These are phyloP conservation scores for Quercus lobata DNA, from an alignment of 331 rosid species.

Conservation along the genomic window DNA sequence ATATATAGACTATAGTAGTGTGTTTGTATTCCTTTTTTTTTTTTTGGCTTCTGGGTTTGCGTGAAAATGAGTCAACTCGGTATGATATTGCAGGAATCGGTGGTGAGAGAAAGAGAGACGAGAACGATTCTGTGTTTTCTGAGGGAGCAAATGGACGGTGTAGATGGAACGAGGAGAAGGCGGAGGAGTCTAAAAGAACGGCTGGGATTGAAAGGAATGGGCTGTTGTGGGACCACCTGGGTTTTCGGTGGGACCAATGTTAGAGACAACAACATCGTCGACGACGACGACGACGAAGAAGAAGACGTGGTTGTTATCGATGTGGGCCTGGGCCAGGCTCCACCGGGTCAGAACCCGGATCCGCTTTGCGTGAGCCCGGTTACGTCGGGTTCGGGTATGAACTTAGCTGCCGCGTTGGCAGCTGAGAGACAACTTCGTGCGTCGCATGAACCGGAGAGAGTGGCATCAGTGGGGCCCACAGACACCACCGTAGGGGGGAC, in stretches of 20 bases:
- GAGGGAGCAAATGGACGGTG: slow-evolving; percentile 72
- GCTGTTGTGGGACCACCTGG: slow-evolving; percentile 85
- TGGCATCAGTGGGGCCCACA: background rate
- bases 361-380: slow-evolving; percentile 35
- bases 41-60: slow-evolving; percentile 8
- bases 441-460: slow-evolving; percentile 26
- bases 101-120: slow-evolving; percentile 44
- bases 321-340: slow-evolving; percentile 23
- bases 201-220: slow-evolving; percentile 61
- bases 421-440: slow-evolving; percentile 75
- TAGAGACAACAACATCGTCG: slow-evolving; percentile 1
- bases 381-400: slow-evolving; percentile 52
- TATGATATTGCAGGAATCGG: slow-evolving; percentile 64
- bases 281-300: slow-evolving; percentile 23
- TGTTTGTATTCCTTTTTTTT: background rate
- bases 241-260: slow-evolving; percentile 33
- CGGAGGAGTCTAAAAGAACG: slow-evolving; percentile 70
- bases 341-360: slow-evolving; percentile 13
- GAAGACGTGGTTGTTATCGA: background rate
- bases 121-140: slow-evolving; percentile 64
- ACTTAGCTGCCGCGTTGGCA: slow-evolving; percentile 83
- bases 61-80: slow-evolving; percentile 73
- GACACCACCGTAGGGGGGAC: background rate
- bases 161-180: slow-evolving; percentile 32
- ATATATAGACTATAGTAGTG: background rate